These are phyloP conservation scores for Debaryomyces robertsiae DNA, from an alignment of 1,139 yeast species.

Conservation along the genomic window DNA sequence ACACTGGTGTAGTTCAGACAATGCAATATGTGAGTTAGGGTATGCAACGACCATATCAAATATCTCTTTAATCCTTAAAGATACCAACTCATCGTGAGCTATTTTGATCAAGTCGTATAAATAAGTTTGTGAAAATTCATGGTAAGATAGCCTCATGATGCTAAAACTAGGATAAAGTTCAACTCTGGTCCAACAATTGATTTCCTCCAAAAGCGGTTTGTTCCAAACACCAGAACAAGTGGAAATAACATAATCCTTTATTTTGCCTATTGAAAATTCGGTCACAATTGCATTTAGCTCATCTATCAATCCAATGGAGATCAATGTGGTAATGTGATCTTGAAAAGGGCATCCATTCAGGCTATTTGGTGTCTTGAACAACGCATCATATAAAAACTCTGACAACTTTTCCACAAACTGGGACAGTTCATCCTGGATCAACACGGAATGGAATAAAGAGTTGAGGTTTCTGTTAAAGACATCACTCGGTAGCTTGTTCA, in stretches of 20 bases:
- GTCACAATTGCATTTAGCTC: slow-evolving; percentile 43
- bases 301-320: slow-evolving; percentile 33
- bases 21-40: slow-evolving; percentile 61
- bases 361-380: background rate
- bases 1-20: slow-evolving; percentile 64
- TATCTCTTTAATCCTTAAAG: slow-evolving; percentile 62
- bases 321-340: slow-evolving; percentile 15
- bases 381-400: background rate
- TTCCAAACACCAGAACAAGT: slow-evolving; percentile 46
- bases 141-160: slow-evolving; percentile 24
- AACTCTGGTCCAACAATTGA: slow-evolving; percentile 40
- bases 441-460: slow-evolving; percentile 24
- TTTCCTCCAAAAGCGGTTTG: slow-evolving; percentile 36
- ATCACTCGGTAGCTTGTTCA: slow-evolving; percentile 22
- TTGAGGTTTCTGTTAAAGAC: slow-evolving; percentile 31
- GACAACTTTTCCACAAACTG: slow-evolving; percentile 3
- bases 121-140: slow-evolving; percentile 20
- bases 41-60: slow-evolving; percentile 61
- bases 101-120: slow-evolving; percentile 39
- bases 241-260: slow-evolving; percentile 36
- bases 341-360: slow-evolving; percentile 1
- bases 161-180: slow-evolving; percentile 44
- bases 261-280: slow-evolving; percentile 42
- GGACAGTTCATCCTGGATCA: slow-evolving; percentile 16
- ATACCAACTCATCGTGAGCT: slow-evolving; percentile 48